Evolutionary conservation across 805 yeast species (phyloP).

Genomic region (Suhomyces xylopsoci): DNA sequence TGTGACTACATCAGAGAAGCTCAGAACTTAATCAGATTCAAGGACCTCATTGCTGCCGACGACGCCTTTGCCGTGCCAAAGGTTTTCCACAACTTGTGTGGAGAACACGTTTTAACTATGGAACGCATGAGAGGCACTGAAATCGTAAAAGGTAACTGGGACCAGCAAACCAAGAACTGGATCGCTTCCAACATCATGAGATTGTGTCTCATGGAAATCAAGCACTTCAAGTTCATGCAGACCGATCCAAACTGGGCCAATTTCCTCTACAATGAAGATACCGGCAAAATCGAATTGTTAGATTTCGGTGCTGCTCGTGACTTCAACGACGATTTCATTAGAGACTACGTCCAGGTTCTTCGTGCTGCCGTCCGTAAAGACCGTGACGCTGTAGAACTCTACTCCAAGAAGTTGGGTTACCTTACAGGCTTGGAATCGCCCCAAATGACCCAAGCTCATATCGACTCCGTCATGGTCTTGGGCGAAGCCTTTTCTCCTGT

Average conservation of each 20-base stretch:
- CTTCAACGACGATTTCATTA: constrained; percentile 64
- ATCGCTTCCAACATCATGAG: constrained; percentile 85
- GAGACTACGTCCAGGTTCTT: constrained; percentile 65
- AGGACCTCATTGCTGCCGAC: constrained; percentile 49
- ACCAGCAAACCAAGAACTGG: constrained; percentile 72
- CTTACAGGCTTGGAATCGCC: constrained; percentile 87
- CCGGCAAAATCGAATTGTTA: constrained; percentile 73
- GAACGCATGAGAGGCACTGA: constrained; percentile 80
- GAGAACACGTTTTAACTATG: constrained; percentile 86
- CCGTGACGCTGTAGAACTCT: constrained; percentile 56
- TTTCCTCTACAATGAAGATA: constrained; percentile 73
- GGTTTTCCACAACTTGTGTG: constrained; percentile 73
- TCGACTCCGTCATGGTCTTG: constrained; percentile 82
- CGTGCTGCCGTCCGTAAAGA: constrained; percentile 74
- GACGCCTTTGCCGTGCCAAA: constrained; percentile 76
- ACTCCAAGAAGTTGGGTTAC: constrained; percentile 76
- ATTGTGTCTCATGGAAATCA: constrained; percentile 81
- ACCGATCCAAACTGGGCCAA: constrained; percentile 99
- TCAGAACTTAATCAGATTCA: constrained; percentile 63
- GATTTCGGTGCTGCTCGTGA: constrained; percentile 96
- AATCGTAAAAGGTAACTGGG: constrained; percentile 71
- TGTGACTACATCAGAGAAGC: constrained; percentile 95
- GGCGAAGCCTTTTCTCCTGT: constrained; percentile 84
- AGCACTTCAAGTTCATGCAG: constrained; percentile 87
- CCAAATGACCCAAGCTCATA: constrained; percentile 87